Conservation (phyloP, 805 yeast genomes). For the Metschnikowia continentalis region DNA sequence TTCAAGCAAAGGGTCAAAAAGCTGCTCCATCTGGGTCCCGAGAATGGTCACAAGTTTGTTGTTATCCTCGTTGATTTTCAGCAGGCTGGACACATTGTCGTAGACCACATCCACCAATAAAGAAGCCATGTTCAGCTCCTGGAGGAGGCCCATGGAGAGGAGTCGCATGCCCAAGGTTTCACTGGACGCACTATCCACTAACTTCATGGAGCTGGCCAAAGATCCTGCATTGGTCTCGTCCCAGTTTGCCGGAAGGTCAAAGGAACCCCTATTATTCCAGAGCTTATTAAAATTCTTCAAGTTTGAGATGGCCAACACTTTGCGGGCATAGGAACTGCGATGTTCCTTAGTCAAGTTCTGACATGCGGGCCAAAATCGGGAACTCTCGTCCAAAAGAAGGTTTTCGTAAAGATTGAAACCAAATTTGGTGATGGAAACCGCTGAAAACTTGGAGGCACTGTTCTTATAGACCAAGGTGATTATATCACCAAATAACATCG, state of each 20-base stretch:
- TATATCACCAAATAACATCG: slow-evolving; percentile 40
- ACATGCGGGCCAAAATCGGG: slow-evolving; percentile 77
- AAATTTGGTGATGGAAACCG: slow-evolving; percentile 55
- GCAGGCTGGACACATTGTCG: slow-evolving; percentile 36
- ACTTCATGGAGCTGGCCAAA: slow-evolving; percentile 60
- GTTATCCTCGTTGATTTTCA: slow-evolving; percentile 53
- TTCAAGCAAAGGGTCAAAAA: slow-evolving; percentile 86
- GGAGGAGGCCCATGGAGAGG: slow-evolving; percentile 54
- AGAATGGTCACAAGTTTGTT: slow-evolving; percentile 70
- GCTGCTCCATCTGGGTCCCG: slow-evolving; percentile 82
- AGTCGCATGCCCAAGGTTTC: slow-evolving; percentile 53
- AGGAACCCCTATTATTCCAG: slow-evolving; percentile 31
- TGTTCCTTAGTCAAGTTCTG: slow-evolving; percentile 54
- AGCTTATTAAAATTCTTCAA: slow-evolving; percentile 64
- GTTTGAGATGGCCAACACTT: slow-evolving; percentile 70
- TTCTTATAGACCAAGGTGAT: slow-evolving; percentile 50
- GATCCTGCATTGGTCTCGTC: slow-evolving; percentile 87
- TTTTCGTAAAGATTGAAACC: slow-evolving; percentile 52
- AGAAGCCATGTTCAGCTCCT: slow-evolving; percentile 47
- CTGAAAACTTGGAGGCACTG: slow-evolving; percentile 42
- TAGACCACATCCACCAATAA: slow-evolving; percentile 73
- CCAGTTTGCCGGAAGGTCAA: slow-evolving; percentile 41
- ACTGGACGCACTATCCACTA: slow-evolving; percentile 52
- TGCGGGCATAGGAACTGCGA: slow-evolving; percentile 56
- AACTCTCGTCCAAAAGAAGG: slow-evolving; percentile 24